These are phyloP conservation scores for Brassica rapa DNA, from an alignment of 345 rosid genomes.

Conservation along the genomic window DNA sequence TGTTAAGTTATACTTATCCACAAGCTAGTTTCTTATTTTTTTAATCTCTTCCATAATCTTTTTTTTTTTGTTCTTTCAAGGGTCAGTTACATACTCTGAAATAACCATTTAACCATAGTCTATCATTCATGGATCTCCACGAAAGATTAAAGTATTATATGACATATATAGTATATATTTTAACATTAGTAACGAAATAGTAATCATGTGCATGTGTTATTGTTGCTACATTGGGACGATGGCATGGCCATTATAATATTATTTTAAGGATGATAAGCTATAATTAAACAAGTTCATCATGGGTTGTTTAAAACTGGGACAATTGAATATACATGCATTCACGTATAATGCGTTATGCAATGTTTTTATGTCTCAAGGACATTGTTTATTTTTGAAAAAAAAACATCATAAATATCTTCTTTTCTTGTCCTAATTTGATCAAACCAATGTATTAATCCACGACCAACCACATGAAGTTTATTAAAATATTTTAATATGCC, in stretches of 20 bases:
- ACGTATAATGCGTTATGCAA: slow-evolving; percentile 18
- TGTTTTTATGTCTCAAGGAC: slow-evolving; percentile 34
- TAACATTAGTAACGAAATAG: too few relatives aligned
- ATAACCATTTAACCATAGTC: neutral
- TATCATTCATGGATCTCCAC: neutral
- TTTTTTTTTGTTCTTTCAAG: neutral
- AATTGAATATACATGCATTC: slow-evolving; percentile 10
- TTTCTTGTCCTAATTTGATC: slow-evolving; percentile 18
- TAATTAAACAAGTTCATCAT: slow-evolving; percentile 25
- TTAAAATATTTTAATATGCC: slow-evolving; percentile 8
- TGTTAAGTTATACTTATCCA: neutral
- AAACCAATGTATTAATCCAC: slow-evolving; percentile 20
- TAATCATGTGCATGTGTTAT: slow-evolving; percentile 12
- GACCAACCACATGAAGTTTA: slow-evolving; percentile 23
- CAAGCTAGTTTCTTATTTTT: neutral
- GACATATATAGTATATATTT: neutral
- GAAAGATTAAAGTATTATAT: neutral
- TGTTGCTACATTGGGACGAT: slow-evolving; percentile 27
- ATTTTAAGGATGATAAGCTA: neutral
- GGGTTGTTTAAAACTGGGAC: slow-evolving; percentile 9
- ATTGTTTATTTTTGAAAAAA: neutral
- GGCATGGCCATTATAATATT: neutral
- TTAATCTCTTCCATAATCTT: neutral
- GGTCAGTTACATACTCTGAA: neutral
- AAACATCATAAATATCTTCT: slow-evolving; percentile 17